A percentile compares a stretch with the other conserved stretches of the same genome.
These are phyloP conservation scores for Celoporthe dispersa DNA, from an alignment of 2,329 filamentous ascomycete genomes.

Conservation along the genomic window DNA sequence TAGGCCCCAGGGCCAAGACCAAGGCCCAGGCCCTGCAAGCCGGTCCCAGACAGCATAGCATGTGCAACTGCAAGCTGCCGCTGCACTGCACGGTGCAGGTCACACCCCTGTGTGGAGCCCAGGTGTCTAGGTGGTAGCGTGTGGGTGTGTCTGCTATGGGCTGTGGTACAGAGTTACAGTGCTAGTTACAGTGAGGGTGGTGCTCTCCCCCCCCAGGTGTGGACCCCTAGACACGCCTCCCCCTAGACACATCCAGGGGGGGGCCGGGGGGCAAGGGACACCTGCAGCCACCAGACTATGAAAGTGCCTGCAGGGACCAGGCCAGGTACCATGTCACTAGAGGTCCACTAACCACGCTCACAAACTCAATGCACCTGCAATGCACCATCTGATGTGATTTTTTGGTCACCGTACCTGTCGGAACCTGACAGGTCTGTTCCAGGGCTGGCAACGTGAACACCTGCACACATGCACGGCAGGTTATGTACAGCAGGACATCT, in stretches of 20 bases:
- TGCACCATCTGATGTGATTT: background rate
- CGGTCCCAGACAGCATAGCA: slow-evolving; percentile 3
- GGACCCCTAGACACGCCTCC: background rate
- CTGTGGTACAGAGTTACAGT: no score
- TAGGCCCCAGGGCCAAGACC: background rate
- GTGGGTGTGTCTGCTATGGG: background rate
- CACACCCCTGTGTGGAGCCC: background rate
- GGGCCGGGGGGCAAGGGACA: background rate
- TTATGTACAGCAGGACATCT: background rate
- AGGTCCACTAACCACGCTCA: background rate
- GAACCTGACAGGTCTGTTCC: background rate
- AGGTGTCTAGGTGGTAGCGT: background rate
- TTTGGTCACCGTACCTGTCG: background rate
- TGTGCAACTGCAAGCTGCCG: background rate
- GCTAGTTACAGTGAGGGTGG: background rate
- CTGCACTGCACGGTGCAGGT: background rate
- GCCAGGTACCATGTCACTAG: background rate
- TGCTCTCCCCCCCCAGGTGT: background rate
- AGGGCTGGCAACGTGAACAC: background rate
- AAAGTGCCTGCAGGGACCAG: slow-evolving; percentile 4
- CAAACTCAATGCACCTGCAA: slow-evolving; percentile 2
- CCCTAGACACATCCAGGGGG: background rate
- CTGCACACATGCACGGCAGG: background rate
- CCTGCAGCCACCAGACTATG: background rate
- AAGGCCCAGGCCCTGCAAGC: slow-evolving; percentile 5